Percentiles rank a stretch among this genome's conserved stretches.
phyloP scores from a whole-genome alignment of 1,284 basidiomycete species.

The Termitomyces sp. region DNA sequence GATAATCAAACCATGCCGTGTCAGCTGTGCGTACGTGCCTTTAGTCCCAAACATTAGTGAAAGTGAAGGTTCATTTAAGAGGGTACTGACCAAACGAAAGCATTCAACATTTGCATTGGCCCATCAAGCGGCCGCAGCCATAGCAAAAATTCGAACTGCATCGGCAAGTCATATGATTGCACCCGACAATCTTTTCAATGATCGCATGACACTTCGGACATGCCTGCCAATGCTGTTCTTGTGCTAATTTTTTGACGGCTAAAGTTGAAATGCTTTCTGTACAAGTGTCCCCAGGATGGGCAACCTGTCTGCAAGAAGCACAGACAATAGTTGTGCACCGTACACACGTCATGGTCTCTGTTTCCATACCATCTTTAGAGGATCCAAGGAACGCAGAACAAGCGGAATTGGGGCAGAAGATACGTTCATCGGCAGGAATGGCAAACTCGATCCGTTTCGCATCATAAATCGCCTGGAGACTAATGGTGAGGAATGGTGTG shows the following conservation, averaged over 20 bases:
- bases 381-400: constrained; percentile 37
- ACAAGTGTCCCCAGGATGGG: constrained; percentile 24
- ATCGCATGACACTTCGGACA: constrained; percentile 26
- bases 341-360: constrained; percentile 20
- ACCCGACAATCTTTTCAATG: constrained; percentile 26
- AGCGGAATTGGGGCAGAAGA: constrained; percentile 12
- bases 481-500: constrained; percentile 7
- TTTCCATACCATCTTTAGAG: constrained; percentile 15
- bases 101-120: constrained; percentile 2
- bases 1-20: neutral
- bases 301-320: constrained; percentile 30
- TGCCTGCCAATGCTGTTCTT: constrained; percentile 27
- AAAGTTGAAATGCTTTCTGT: constrained; percentile 20
- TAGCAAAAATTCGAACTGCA: constrained; percentile 27
- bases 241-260: constrained; percentile 28
- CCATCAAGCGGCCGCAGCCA: constrained; percentile 6
- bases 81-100: neutral
- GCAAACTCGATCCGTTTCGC: constrained; percentile 10
- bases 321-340: constrained; percentile 30
- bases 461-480: constrained; percentile 9
- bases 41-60: neutral
- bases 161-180: constrained; percentile 29
- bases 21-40: neutral
- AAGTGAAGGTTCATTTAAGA: neutral
- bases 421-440: constrained; percentile 5